A percentile compares a stretch with the other conserved stretches of the same genome.
Evolutionary conservation across 2,329 filamentous ascomycete genomes (phyloP).

Genomic region (Elsinoe perseae): DNA sequence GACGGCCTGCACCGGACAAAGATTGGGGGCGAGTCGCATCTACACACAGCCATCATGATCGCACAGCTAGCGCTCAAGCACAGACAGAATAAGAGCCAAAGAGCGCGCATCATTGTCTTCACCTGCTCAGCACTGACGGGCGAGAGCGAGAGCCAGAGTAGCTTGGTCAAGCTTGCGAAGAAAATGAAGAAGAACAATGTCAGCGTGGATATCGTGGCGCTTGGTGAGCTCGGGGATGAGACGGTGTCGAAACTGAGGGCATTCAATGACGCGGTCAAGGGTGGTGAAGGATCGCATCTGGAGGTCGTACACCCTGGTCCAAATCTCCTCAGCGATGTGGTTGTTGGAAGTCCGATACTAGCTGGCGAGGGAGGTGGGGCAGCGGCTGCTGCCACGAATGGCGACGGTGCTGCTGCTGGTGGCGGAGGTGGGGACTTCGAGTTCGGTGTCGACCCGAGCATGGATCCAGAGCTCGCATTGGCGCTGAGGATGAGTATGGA

Average conservation of each 20-base stretch:
- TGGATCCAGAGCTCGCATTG: slow-evolving; percentile 89
- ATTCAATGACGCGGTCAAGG: slow-evolving; percentile 90
- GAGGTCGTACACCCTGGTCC: slow-evolving; percentile 85
- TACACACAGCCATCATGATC: slow-evolving; percentile 91
- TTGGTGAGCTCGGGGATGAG: slow-evolving; percentile 87
- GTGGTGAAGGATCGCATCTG: slow-evolving; percentile 82
- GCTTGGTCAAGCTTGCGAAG: slow-evolving; percentile 80
- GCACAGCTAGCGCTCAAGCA: slow-evolving; percentile 95
- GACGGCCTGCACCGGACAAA: slow-evolving; percentile 89
- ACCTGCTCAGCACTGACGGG: slow-evolving; percentile 88
- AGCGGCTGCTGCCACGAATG: slow-evolving; percentile 44
- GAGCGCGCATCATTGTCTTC: slow-evolving; percentile 94
- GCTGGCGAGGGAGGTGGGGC: slow-evolving; percentile 66
- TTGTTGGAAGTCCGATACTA: slow-evolving; percentile 82
- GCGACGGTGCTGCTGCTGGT: slow-evolving; percentile 46
- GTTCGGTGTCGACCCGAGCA: slow-evolving; percentile 82
- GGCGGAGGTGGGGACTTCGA: slow-evolving; percentile 62
- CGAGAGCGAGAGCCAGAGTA: slow-evolving; percentile 79
- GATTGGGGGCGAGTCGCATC: slow-evolving; percentile 79
- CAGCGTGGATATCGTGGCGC: slow-evolving; percentile 87
- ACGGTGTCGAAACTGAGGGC: slow-evolving; percentile 81
- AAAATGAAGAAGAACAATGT: slow-evolving; percentile 99
- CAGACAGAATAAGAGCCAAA: slow-evolving; percentile 93
- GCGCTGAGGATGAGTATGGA: slow-evolving; percentile 96
- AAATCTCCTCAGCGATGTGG: slow-evolving; percentile 84